Evolutionary conservation across 495 filamentous ascomycete genomes (phyloP), one percentile per base, ranked within the genome.

Genomic region (Amniculicola lignicola): DNA sequence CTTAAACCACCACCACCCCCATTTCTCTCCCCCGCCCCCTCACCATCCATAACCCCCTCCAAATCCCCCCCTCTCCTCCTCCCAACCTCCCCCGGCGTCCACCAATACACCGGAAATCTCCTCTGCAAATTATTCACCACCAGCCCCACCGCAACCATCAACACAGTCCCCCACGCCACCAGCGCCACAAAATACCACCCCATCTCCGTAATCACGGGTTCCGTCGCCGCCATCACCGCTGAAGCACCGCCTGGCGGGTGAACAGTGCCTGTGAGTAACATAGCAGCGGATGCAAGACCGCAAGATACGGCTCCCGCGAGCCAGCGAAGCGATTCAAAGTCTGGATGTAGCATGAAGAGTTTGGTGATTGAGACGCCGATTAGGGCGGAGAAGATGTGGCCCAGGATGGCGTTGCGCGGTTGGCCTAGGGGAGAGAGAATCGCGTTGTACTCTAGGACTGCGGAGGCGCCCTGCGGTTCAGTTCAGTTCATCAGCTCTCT

Each of bases 181-280:
- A 90, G 69, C 0, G 82, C 78, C 3, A 93, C 68, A 27, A 93
- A 69, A 31, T 77, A 81, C 89, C 89, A 95, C 4, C 87, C 89
- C 46, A 95, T 68, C 0, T 63, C 66, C 14, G 75, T 71, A 0
- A 84, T 70, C 0, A 70, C 68, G 0, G 77, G 62, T 40, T 86
- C 79, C 0, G 84, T 77, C 1, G 86, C 87, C 0, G 88, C 88
- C 16, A 95, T 72, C 1, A 96, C 70, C 0, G 91, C 89, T 0
- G 89, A 94, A 2, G 91, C 91, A 6, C 91, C 91, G 0, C 89
- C 91, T 0, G 91, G 91, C 4, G 91, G 91, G 64, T 96, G 87
- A 1, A 90, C 76, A 0, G 90, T 93, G 5, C 83, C 82, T 0
- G 88, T 93, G 9, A 90, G 56, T 0, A 78, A 75, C 91, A 95